Percentiles rank a stretch among this genome's conserved stretches.
Conservation (phyloP, 1,284 basidiomycete genomes). For the Cutaneotrichosporon mucoides region DNA sequence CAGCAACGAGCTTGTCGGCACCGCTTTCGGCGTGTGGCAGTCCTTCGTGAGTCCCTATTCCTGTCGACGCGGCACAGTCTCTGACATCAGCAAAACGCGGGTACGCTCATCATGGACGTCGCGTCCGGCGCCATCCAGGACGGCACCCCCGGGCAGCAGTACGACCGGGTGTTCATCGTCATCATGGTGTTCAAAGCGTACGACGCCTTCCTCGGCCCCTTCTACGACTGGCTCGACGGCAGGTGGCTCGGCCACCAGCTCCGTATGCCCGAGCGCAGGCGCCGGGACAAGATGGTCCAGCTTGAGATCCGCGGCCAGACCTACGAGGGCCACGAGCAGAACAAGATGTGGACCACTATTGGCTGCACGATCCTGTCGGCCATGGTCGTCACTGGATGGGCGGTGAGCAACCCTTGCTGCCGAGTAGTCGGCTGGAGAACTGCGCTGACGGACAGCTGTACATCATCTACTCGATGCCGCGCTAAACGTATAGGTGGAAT, state of each 20-base stretch:
- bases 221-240: slow-evolving; percentile 28
- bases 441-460: slow-evolving; percentile 6
- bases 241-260: slow-evolving; percentile 30
- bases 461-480: slow-evolving; percentile 12
- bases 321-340: slow-evolving; percentile 11
- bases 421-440: neutral
- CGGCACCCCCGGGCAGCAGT: slow-evolving; percentile 38
- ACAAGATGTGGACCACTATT: neutral
- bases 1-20: slow-evolving; percentile 47
- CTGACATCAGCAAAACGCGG: slow-evolving; percentile 6
- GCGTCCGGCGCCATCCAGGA: slow-evolving; percentile 50
- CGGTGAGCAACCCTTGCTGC: neutral
- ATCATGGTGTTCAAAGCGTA: slow-evolving; percentile 45
- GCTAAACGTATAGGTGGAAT: neutral
- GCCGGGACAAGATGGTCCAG: slow-evolving; percentile 24
- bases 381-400: neutral
- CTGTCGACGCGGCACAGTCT: neutral
- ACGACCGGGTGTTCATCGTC: slow-evolving; percentile 41
- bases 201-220: slow-evolving; percentile 36
- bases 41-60: slow-evolving; percentile 23
- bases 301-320: slow-evolving; percentile 10
- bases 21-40: slow-evolving; percentile 51
- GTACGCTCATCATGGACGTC: slow-evolving; percentile 43
- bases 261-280: slow-evolving; percentile 28
- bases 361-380: neutral